Evolutionary conservation across 2,329 filamentous ascomycete genomes (phyloP).

Genomic region (Ophiostoma tasmaniense): DNA sequence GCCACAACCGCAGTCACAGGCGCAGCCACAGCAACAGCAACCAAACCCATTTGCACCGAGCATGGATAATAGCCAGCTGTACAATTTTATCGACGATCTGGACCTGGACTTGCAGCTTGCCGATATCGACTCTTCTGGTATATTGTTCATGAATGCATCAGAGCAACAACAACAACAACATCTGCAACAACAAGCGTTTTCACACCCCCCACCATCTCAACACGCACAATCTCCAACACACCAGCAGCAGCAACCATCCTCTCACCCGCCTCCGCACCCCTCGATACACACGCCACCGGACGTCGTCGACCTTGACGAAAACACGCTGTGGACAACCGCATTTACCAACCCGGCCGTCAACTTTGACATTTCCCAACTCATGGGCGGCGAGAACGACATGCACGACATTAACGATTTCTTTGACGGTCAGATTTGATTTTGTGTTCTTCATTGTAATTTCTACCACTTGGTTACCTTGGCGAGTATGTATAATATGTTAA

Average conservation of each 20-base stretch:
- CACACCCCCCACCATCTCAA: not conserved
- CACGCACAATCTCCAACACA: not conserved
- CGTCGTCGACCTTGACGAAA: not conserved
- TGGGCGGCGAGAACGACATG: conserved; percentile 3
- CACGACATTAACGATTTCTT: not conserved
- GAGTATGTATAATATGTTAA: not conserved
- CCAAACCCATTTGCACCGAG: not conserved
- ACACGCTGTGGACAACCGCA: conserved; percentile 4
- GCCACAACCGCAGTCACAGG: not conserved
- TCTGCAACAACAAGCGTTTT: not conserved
- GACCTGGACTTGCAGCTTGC: not conserved
- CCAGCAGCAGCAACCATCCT: not conserved
- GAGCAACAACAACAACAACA: not conserved
- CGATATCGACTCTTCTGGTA: not conserved
- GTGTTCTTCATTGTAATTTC: not conserved
- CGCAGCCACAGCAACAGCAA: not conserved
- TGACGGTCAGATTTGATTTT: not conserved
- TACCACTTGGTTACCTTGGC: not conserved
- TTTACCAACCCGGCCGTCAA: conserved; percentile 6
- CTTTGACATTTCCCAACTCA: conserved; percentile 6
- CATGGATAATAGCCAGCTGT: not conserved
- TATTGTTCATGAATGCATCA: not conserved
- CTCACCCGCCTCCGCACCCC: no score
- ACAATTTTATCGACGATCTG: not conserved
- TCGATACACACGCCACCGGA: not conserved